A percentile compares a stretch with the other conserved stretches of the same genome.
Evolutionary conservation across 768 basidiomycete genomes (phyloP).

Genomic region (Antrodiella citrinella): DNA sequence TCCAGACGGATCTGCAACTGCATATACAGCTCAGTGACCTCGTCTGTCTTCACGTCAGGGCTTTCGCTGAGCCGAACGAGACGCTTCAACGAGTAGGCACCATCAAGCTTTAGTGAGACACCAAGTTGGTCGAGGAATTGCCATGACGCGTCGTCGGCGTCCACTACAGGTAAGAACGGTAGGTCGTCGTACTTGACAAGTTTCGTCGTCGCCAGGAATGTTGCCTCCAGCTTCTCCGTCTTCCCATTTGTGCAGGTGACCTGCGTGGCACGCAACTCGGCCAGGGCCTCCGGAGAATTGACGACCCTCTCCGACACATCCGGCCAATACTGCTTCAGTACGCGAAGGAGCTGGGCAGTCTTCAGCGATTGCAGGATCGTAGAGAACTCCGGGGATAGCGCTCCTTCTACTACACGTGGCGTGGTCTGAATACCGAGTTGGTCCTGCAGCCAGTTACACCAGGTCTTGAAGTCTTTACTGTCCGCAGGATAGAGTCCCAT

Average conservation of each 20-base stretch:
- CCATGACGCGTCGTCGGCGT: slow-evolving; percentile 14
- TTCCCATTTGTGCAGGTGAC: slow-evolving; percentile 4
- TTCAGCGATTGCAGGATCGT: background rate
- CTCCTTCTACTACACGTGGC: slow-evolving; percentile 9
- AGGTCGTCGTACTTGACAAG: slow-evolving; percentile 3
- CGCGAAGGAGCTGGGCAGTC: slow-evolving; percentile 1
- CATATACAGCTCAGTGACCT: slow-evolving; percentile 10
- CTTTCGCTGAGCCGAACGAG: slow-evolving; percentile 11
- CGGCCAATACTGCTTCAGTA: slow-evolving; percentile 10
- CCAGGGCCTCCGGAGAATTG: background rate
- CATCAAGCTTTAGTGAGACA: slow-evolving; percentile 10
- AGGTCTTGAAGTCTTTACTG: background rate
- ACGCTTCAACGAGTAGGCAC: slow-evolving; percentile 11
- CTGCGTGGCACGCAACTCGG: slow-evolving; percentile 1
- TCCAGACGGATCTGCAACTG: slow-evolving; percentile 18
- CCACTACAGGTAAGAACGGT: slow-evolving; percentile 13
- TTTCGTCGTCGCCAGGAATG: slow-evolving; percentile 2
- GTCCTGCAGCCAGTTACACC: slow-evolving; percentile 13
- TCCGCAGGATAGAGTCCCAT: background rate
- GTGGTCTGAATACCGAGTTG: slow-evolving; percentile 7
- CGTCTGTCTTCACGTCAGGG: slow-evolving; percentile 2
- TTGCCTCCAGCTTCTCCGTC: slow-evolving; percentile 1
- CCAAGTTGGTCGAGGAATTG: slow-evolving; percentile 14
- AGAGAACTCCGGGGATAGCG: slow-evolving; percentile 9
- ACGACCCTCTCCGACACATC: background rate